phyloP scores from a whole-genome alignment of 2,329 filamentous ascomycete genomes.

The Gremmenia infestans region DNA sequence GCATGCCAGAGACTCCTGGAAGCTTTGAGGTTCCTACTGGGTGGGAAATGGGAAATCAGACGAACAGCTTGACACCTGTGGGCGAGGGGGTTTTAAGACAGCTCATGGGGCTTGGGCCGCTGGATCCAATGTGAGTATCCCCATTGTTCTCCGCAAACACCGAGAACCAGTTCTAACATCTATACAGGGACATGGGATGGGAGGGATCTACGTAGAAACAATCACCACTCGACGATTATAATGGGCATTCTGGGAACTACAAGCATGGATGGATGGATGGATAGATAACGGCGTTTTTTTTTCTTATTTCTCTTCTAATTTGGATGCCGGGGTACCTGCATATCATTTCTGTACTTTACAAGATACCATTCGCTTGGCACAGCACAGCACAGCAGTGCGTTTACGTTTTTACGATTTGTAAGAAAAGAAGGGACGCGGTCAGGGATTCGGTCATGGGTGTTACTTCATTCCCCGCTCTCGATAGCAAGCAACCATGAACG shows the following conservation, averaged over 20 bases:
- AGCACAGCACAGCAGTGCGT: background rate
- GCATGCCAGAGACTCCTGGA: conserved; percentile 35
- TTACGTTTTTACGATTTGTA: conserved; percentile 3
- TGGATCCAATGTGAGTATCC: conserved; percentile 52
- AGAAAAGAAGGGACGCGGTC: background rate
- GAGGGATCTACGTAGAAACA: conserved; percentile 15
- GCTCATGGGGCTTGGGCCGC: conserved; percentile 53
- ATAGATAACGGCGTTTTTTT: background rate
- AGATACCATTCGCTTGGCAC: conserved; percentile 16
- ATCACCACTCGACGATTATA: conserved; percentile 1
- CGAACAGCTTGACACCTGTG: conserved; percentile 47
- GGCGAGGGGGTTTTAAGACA: conserved; percentile 53
- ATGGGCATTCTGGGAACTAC: background rate
- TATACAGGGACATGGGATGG: conserved; percentile 27
- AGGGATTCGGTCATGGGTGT: background rate
- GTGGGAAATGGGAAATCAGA: conserved; percentile 38
- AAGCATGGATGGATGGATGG: background rate
- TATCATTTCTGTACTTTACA: conserved; percentile 7
- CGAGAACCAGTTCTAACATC: background rate
- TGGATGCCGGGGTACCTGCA: background rate
- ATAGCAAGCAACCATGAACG: too few species aligned
- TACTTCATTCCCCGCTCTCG: background rate
- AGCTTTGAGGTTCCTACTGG: conserved; percentile 40
- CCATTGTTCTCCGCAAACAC: background rate
- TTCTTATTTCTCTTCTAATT: background rate